These are phyloP conservation scores for Suillus fuscotomentosus DNA, from an alignment of 768 basidiomycete species.

Conservation along the genomic window DNA sequence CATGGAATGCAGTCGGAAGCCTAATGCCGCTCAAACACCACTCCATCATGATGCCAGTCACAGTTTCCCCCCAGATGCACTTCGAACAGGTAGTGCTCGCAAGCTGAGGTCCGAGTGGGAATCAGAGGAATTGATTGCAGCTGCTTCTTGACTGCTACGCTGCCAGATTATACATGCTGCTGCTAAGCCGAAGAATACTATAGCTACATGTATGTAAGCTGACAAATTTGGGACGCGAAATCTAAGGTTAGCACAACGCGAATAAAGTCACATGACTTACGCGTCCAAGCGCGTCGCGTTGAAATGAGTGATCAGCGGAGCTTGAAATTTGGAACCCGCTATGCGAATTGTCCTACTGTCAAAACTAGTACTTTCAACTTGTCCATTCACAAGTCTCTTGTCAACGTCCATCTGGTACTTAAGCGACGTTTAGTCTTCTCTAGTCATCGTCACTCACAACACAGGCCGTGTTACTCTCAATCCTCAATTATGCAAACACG, in stretches of 20 bases:
- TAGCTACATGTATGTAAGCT: no score
- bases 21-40: neutral
- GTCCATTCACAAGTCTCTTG: neutral
- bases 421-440: neutral
- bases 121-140: neutral
- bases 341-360: constrained; percentile 10
- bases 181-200: neutral
- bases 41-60: neutral
- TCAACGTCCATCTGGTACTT: neutral
- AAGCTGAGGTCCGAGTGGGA: neutral
- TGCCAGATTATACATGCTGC: neutral
- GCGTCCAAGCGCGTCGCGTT: constrained; percentile 19
- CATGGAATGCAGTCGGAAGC: neutral
- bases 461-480: neutral
- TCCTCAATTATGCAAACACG: constrained; percentile 39
- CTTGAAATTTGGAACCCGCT: constrained; percentile 18
- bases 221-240: neutral
- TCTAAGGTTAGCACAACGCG: constrained; percentile 6
- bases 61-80: neutral
- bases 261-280: constrained; percentile 13
- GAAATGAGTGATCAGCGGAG: constrained; percentile 23
- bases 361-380: constrained; percentile 1
- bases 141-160: neutral
- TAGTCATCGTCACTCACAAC: neutral
- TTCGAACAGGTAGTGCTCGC: neutral